These are phyloP conservation scores for Rachicladosporium sp. DNA, from an alignment of 2,329 filamentous ascomycete genomes.

Conservation along the genomic window DNA sequence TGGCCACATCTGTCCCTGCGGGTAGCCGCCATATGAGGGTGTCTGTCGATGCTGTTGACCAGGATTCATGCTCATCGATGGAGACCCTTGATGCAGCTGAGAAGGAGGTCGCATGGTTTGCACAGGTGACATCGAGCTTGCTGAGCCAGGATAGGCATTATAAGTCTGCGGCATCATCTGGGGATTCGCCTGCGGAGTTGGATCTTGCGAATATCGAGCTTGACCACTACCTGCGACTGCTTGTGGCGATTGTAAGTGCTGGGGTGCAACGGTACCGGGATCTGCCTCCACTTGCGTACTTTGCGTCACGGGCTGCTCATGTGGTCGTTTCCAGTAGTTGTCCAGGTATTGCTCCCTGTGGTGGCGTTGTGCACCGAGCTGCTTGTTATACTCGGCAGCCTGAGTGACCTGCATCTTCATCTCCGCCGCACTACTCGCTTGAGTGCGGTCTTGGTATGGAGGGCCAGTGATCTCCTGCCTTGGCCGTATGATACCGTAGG, in stretches of 20 bases:
- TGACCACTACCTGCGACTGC: conserved; percentile 38
- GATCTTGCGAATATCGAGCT: conserved; percentile 44
- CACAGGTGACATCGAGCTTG: conserved; percentile 46
- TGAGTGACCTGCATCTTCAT: conserved; percentile 78
- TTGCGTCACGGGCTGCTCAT: conserved; percentile 56
- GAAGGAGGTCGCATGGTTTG: conserved; percentile 30
- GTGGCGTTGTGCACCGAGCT: conserved; percentile 65
- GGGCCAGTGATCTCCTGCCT: conserved; percentile 82
- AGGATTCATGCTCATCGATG: conserved; percentile 37
- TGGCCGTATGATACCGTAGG: conserved; percentile 75
- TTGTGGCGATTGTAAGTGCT: conserved; percentile 36
- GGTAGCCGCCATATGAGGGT: conserved; percentile 32
- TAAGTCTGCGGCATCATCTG: conserved; percentile 26
- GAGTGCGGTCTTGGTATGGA: conserved; percentile 75
- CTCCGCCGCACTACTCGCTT: conserved; percentile 63
- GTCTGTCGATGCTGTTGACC: conserved; percentile 26
- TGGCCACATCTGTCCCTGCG: conserved; percentile 36
- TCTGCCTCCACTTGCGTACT: conserved; percentile 24
- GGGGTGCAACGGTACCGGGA: conserved; percentile 28
- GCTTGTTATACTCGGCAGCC: conserved; percentile 81
- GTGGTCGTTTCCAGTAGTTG: conserved; percentile 68
- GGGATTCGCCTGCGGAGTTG: conserved; percentile 55
- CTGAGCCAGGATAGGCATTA: conserved; percentile 38
- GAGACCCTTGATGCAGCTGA: conserved; percentile 54
- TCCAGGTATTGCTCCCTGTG: conserved; percentile 71